phyloP scores from a whole-genome alignment of 257 asterid species.

The Knoxia roxburghii region DNA sequence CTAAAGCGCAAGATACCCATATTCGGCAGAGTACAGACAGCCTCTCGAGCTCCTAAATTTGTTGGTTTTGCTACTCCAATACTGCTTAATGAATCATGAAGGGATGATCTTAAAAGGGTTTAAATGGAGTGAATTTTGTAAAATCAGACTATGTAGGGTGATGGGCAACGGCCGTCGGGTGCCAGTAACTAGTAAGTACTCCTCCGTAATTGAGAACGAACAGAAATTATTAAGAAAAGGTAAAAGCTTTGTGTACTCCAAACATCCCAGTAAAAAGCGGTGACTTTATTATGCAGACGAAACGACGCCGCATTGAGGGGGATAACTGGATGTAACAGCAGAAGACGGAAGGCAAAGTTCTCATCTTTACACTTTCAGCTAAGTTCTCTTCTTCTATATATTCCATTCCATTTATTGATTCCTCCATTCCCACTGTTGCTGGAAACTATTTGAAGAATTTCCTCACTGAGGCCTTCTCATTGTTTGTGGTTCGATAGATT shows the following conservation, averaged over 20 bases:
- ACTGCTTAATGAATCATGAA: background rate
- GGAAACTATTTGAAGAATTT: slow-evolving; percentile 5
- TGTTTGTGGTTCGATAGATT: slow-evolving; percentile 1
- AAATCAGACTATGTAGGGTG: no score
- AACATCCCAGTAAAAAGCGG: no score
- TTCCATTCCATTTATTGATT: background rate
- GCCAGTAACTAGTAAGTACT: no score
- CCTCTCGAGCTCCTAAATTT: background rate
- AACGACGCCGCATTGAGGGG: background rate
- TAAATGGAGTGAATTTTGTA: no score
- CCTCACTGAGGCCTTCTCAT: background rate
- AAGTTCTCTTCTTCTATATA: background rate
- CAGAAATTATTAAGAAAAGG: no score
- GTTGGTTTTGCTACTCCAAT: background rate
- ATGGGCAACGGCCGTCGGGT: no score
- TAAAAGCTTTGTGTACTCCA: no score
- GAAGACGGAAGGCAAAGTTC: no score
- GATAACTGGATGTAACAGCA: no score
- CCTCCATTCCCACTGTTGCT: background rate
- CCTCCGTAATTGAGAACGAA: no score
- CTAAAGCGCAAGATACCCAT: slow-evolving; percentile 8
- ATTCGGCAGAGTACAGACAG: background rate
- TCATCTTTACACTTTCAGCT: no score
- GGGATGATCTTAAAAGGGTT: background rate
- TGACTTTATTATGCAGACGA: background rate